Evolutionary conservation across 2,329 filamentous ascomycete species (phyloP), one percentile per base, ranked within the genome.

Genomic region (Talaromyces piceae): DNA sequence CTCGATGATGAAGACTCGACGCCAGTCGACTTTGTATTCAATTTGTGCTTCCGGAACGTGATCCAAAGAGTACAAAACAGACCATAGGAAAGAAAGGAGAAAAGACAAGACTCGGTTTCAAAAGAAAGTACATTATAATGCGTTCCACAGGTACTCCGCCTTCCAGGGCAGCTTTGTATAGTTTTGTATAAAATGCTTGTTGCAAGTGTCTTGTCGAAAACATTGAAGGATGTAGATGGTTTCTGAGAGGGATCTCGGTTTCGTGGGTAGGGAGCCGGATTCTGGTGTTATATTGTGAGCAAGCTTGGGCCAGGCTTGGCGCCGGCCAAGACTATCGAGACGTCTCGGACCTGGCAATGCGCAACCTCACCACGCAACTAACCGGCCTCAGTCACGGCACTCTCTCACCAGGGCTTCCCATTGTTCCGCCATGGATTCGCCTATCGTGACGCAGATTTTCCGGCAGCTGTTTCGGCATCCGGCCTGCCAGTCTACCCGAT

Each of bases 401-500:
- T 47, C 41, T 48, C 46, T 43, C 50, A 47, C 41, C 43, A 46
- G 41, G 51, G 44, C 46, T 51, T 31, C 18, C 51, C 52, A 27
- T 51, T 16, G 26, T n/a, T 12, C 9, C 13, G 8, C 45, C 25
- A 95, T 95, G 90, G 90, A 95, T 73, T 91, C 88, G 16, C 85
- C 86, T 53, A 75, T 88, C 56, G 78, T 90, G 58, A 81, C 81
- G 45, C 86, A 85, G 65, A 78, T 95, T 65, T 91, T 96, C 63
- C 82, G 87, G 62, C 87, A 89, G 74, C 81, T 97, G 39, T 94
- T 95, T 62, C 82, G 82, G 41, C 87, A 91, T 63, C 80, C 81
- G 45, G 77, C 82, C 46, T 86, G 84, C 64, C 77, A 79, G 62
- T 74, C 76, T 49, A 68, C 51, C 37, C 41, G 33, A 23, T 27